Base-by-base conservation (phyloP, 768 basidiomycete species). In the Mycena amicta region DNA sequence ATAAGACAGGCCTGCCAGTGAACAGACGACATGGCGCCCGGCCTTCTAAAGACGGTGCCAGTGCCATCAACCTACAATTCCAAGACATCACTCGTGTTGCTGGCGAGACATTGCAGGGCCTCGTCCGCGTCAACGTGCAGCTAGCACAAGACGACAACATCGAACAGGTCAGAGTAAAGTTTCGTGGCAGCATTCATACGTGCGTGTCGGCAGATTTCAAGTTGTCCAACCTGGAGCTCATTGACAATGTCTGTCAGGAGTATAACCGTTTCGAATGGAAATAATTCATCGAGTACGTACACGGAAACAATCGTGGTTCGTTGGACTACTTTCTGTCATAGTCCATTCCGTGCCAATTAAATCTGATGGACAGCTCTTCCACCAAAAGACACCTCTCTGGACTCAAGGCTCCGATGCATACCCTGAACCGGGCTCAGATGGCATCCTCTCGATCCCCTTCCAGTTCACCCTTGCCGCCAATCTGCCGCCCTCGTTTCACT, bases 331-430 rank as follows among this genome's bases (percentile, higher is more conserved):
- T n/a, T n/a, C n/a, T n/a, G n/a, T 15, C n/a, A n/a, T n/a, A n/a
- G n/a, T n/a, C n/a, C n/a, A n/a, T n/a, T n/a, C n/a, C n/a, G n/a
- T n/a, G n/a, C n/a, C n/a, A n/a, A n/a, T n/a, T n/a, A n/a, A n/a
- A n/a, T n/a, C n/a, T n/a, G n/a, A n/a, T n/a, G n/a, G n/a, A n/a
- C 22, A 63, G 61, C 47, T 63, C 11, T 33, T 59, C 16, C 33
- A 56, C 12, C 22, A 18, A 5, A 40, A 56, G 3, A 11, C 41
- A 5, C 4, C 26, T 6, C 22, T 49, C 6, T 49, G 47, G 47
- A 25, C 8, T 11, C 47, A 28, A 28, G 47, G 47, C 11, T 25
- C 47, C n/a, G n/a, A n/a, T n/a, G 47, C 47, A 49, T 49, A 26
- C 27, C 47, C 47, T 13, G 47, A 25, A 5, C 47, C 47, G 6